Percentiles rank a stretch among this genome's conserved stretches.
phyloP scores from a whole-genome alignment of 805 yeast species.

The Spathaspora girioi region DNA sequence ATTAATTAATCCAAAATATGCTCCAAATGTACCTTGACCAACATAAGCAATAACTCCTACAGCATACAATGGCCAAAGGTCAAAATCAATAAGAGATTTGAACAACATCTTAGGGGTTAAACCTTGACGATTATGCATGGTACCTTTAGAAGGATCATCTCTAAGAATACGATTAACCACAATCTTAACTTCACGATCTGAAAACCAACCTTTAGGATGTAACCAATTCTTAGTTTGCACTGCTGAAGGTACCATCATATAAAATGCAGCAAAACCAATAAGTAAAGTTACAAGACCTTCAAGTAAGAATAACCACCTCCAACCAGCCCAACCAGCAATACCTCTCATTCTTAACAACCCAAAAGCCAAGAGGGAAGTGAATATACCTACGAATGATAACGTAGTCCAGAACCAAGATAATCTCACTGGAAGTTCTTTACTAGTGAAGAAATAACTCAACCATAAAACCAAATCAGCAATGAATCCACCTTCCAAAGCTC shows the following conservation, averaged over 20 bases:
- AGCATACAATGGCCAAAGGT: constrained; percentile 32
- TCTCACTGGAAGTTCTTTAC: constrained; percentile 54
- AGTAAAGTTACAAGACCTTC: constrained; percentile 55
- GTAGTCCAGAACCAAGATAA: constrained; percentile 44
- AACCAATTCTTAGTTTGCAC: constrained; percentile 47
- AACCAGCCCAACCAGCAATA: constrained; percentile 42
- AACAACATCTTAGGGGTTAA: constrained; percentile 38
- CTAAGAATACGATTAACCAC: constrained; percentile 55
- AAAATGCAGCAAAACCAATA: constrained; percentile 45
- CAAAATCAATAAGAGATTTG: constrained; percentile 43
- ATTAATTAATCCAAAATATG: constrained; percentile 10
- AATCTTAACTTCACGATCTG: constrained; percentile 53
- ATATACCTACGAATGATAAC: constrained; percentile 16
- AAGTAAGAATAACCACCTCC: constrained; percentile 62
- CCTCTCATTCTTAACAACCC: constrained; percentile 54
- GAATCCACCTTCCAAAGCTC: constrained; percentile 65
- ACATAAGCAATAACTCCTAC: constrained; percentile 33
- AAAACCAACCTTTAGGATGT: constrained; percentile 44
- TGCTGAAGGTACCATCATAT: constrained; percentile 51
- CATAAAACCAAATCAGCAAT: constrained; percentile 63
- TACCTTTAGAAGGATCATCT: constrained; percentile 62
- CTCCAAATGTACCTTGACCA: constrained; percentile 14
- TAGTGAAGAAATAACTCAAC: constrained; percentile 64
- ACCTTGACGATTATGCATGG: constrained; percentile 60
- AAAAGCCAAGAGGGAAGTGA: constrained; percentile 39